Conservation (phyloP, 371 early-diverging fungal species). For the Syncephalastrum monosporum region DNA sequence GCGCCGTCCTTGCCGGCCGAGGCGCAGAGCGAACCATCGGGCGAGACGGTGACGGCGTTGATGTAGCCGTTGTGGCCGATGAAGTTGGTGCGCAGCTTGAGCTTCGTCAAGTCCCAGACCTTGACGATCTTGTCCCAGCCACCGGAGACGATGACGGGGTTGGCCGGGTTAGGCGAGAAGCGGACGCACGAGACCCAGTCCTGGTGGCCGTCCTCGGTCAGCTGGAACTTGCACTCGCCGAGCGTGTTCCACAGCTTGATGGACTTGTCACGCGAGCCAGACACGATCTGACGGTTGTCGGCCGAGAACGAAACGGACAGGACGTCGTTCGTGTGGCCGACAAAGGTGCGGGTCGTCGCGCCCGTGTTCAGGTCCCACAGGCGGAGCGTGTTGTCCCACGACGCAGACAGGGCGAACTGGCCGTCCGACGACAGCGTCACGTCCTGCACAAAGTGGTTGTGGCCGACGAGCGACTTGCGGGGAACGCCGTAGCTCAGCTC, state of each 20-base stretch:
- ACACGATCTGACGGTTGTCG: constrained; percentile 96
- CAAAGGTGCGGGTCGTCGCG: constrained; percentile 86
- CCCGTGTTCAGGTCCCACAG: constrained; percentile 95
- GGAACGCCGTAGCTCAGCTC: constrained; percentile 87
- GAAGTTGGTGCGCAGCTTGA: constrained; percentile 96
- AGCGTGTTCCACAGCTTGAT: constrained; percentile 99
- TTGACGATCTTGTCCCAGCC: constrained; percentile 99
- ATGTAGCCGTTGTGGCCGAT: constrained; percentile 96
- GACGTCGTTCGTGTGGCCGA: constrained; percentile 95
- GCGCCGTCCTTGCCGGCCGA: constrained; percentile 98
- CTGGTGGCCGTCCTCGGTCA: constrained; percentile 87
- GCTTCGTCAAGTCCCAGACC: constrained; percentile 97
- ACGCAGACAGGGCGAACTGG: constrained; percentile 93
- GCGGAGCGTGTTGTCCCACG: constrained; percentile 97
- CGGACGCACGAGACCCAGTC: constrained; percentile 97
- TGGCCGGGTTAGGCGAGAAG: constrained; percentile 95
- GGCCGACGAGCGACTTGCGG: constrained; percentile 83
- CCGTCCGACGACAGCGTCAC: constrained; percentile 95
- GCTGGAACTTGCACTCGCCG: constrained; percentile 96
- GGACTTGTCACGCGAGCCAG: constrained; percentile 93
- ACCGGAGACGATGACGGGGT: constrained; percentile 92
- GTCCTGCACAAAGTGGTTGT: constrained; percentile 97
- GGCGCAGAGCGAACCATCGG: constrained; percentile 98
- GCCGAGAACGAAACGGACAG: constrained; percentile 96
- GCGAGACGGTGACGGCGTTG: constrained; percentile 94